phyloP scores from a whole-genome alignment of 2,329 filamentous ascomycete genomes.

The Penicillium sp. region DNA sequence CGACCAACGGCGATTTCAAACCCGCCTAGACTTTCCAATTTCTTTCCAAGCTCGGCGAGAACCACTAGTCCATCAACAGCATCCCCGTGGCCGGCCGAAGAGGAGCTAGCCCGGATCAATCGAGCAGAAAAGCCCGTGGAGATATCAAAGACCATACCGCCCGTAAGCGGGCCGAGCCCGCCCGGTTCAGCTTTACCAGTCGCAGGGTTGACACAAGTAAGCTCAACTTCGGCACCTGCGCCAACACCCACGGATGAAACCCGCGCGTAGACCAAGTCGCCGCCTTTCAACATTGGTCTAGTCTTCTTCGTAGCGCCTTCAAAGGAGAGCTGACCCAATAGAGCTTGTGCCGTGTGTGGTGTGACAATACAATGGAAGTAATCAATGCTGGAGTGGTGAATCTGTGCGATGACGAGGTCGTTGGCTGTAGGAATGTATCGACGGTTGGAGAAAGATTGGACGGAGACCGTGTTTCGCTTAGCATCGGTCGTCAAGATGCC shows the following conservation, averaged over 20 bases:
- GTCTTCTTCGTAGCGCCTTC: slow-evolving; percentile 93
- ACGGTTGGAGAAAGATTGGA: slow-evolving; percentile 42
- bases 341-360: slow-evolving; percentile 63
- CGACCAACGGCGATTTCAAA: slow-evolving; percentile 94
- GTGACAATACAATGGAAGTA: slow-evolving; percentile 80
- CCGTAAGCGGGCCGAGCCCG: slow-evolving; percentile 79
- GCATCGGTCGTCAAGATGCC: slow-evolving; percentile 43
- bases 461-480: slow-evolving; percentile 44
- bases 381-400: slow-evolving; percentile 76
- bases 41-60: slow-evolving; percentile 79
- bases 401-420: slow-evolving; percentile 86
- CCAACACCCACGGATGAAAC: slow-evolving; percentile 77
- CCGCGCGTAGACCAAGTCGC: slow-evolving; percentile 86
- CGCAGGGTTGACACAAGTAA: slow-evolving; percentile 83
- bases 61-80: slow-evolving; percentile 70
- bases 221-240: slow-evolving; percentile 83
- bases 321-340: slow-evolving; percentile 87
- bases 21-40: slow-evolving; percentile 61
- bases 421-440: slow-evolving; percentile 79
- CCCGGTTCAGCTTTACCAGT: slow-evolving; percentile 89
- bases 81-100: slow-evolving; percentile 34
- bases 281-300: slow-evolving; percentile 73
- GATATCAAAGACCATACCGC: slow-evolving; percentile 84
- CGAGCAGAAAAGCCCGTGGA: slow-evolving; percentile 81
- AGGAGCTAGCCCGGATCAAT: slow-evolving; percentile 57